Conservation (phyloP, 352 stramenopile species). For the Phytophthora sansomeana region DNA sequence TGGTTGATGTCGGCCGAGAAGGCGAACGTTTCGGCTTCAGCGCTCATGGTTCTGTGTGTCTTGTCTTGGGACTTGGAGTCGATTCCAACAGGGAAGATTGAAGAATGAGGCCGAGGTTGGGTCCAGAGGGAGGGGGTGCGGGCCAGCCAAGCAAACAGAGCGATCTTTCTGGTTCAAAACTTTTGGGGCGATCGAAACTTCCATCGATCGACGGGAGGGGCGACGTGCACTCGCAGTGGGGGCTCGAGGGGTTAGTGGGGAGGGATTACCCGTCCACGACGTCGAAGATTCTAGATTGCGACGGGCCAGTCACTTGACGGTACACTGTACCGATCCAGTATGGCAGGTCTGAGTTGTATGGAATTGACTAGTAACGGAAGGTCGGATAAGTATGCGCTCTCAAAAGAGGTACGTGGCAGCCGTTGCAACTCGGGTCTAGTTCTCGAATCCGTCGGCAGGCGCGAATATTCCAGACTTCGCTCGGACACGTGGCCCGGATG, state of each 20-base stretch:
- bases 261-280: conserved; percentile 26
- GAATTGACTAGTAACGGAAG: background rate
- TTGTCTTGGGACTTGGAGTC: conserved; percentile 34
- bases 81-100: conserved; percentile 64
- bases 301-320: conserved; percentile 3
- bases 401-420: conserved; percentile 16
- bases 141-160: conserved; percentile 38
- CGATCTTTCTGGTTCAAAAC: conserved; percentile 26
- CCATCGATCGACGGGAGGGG: conserved; percentile 35
- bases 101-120: conserved; percentile 51
- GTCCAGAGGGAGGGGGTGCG: conserved; percentile 20
- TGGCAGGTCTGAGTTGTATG: conserved; percentile 29
- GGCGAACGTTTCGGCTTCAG: conserved; percentile 97
- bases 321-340: conserved; percentile 17
- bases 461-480: too few relatives aligned
- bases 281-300: conserved; percentile 83
- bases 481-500: too few relatives aligned
- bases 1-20: conserved; percentile 99
- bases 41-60: conserved; percentile 65
- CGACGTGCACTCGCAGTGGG: conserved; percentile 24
- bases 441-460: background rate
- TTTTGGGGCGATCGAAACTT: conserved; percentile 42
- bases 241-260: rapidly evolving
- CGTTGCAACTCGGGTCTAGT: background rate
- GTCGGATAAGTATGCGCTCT: conserved; percentile 30